Evolutionary conservation across 1,139 yeast species (phyloP), one percentile per base, ranked within the genome.

Genomic region (Geotrichum cucujoidarum): DNA sequence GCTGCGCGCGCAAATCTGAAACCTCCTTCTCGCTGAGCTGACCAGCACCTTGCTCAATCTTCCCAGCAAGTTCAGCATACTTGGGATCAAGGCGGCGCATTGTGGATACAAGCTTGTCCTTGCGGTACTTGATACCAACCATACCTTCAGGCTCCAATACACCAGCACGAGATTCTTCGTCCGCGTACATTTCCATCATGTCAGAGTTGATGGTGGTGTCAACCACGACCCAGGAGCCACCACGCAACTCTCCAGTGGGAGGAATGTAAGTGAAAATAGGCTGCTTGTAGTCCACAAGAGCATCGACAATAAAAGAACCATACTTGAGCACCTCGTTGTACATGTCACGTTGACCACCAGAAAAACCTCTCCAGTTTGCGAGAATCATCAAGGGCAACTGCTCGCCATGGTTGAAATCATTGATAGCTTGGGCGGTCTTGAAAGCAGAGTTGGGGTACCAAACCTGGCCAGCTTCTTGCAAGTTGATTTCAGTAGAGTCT

Each of bases 301-400:
- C 97, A 67, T 92, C 99, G 56, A 92, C 99, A 71, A 92, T 92
- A 69, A 77, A 89, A 3, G 97, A 82, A 66, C 99, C 98, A 65
- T 87, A 92, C 70, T 92, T 92, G 73, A 92, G 81, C 45, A 92
- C 95, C 72, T 92, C 99, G 64, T 90, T 88, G 78, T 85, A 94
- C 99, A 92, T 92, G 71, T 92, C 99, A 67, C 97, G 85, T 75
- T 94, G 98, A 69, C 98, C 98, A 75, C 98, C 98, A 57, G 97
- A 89, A 80, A 92, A 92, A 64, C 98, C 98, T 81, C 98, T 85
- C 98, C 98, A 92, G 78, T 92, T 92, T 51, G 98, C 98, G 62
- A 92, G 73, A 59, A 92, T 89, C 95, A 92, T 88, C 69, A 92
- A 77, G 56, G 98, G 98, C 63, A 92, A 77, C 70, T 89, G 94